Conservation (phyloP, 805 yeast genomes). For the Saccharomycopsis selenospora region DNA sequence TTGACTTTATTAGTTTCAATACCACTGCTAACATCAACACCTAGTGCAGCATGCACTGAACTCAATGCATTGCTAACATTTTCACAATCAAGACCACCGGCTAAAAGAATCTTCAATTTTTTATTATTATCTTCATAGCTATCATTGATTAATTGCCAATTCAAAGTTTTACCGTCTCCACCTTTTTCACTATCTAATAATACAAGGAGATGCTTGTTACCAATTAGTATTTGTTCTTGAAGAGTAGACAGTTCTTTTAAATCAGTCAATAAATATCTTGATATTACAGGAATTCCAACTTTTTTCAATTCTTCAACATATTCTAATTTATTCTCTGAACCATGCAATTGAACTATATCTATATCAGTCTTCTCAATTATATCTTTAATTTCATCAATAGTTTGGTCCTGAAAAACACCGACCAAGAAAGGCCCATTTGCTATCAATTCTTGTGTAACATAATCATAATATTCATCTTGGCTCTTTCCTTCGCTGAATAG, state of each 20-base stretch:
- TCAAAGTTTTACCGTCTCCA: slow-evolving; percentile 79
- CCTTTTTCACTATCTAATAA: slow-evolving; percentile 84
- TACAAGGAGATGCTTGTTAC: slow-evolving; percentile 43
- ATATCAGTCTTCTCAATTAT: slow-evolving; percentile 38
- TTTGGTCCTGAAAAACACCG: slow-evolving; percentile 87
- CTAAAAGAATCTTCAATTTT: slow-evolving; percentile 47
- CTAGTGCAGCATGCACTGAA: slow-evolving; percentile 52
- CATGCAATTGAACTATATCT: slow-evolving; percentile 87
- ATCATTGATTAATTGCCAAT: slow-evolving; percentile 52
- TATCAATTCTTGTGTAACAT: slow-evolving; percentile 24
- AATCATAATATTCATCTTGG: slow-evolving; percentile 31
- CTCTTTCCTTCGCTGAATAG: slow-evolving; percentile 25
- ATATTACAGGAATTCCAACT: slow-evolving; percentile 51
- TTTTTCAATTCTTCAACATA: slow-evolving; percentile 30
- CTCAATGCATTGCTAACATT: slow-evolving; percentile 53
- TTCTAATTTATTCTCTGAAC: slow-evolving; percentile 51
- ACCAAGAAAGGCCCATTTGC: slow-evolving; percentile 61
- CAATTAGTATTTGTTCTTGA: slow-evolving; percentile 24
- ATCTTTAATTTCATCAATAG: slow-evolving; percentile 33
- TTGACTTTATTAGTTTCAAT: slow-evolving; percentile 77
- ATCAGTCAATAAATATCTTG: slow-evolving; percentile 62
- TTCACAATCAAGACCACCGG: slow-evolving; percentile 82
- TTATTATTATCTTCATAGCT: slow-evolving; percentile 30
- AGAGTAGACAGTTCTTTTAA: slow-evolving; percentile 26
- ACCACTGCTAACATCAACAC: slow-evolving; percentile 94